Evolutionary conservation across 345 rosid species (phyloP).

Genomic region (Populus tremula): DNA sequence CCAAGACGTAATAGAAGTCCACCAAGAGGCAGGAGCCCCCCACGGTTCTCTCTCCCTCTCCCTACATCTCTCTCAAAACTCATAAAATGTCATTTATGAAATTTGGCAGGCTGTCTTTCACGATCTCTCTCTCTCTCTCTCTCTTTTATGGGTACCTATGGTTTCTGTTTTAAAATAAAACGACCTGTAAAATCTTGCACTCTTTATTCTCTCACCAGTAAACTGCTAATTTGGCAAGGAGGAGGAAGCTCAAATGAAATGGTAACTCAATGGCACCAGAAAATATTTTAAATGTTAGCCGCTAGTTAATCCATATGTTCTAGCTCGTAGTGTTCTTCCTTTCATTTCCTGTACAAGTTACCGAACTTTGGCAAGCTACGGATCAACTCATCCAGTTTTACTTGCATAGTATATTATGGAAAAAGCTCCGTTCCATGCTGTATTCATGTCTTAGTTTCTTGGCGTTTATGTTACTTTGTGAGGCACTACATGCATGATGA

Average conservation of each 20-base stretch:
- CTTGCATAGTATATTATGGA: neutral
- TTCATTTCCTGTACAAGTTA: neutral
- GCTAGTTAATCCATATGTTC: neutral
- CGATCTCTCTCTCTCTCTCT: neutral
- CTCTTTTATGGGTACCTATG: no score
- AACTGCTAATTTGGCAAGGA: neutral
- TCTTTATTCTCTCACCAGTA: neutral
- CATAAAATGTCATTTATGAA: neutral
- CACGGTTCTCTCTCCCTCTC: conserved; percentile 51
- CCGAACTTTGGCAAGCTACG: neutral
- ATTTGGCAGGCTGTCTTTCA: neutral
- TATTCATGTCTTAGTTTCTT: neutral
- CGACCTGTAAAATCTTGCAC: neutral
- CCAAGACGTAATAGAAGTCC: conserved; percentile 62
- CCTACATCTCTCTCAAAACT: neutral
- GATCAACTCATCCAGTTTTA: neutral
- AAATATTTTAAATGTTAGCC: neutral
- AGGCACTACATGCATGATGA: neutral
- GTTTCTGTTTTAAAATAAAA: neutral
- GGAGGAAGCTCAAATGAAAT: neutral
- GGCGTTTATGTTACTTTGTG: neutral
- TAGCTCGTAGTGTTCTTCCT: neutral
- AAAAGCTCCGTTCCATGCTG: neutral
- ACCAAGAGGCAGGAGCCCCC: conserved; percentile 70
- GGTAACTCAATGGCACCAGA: neutral